Base-by-base conservation (phyloP, 768 basidiomycete genomes). In the Pholiota microspora region DNA sequence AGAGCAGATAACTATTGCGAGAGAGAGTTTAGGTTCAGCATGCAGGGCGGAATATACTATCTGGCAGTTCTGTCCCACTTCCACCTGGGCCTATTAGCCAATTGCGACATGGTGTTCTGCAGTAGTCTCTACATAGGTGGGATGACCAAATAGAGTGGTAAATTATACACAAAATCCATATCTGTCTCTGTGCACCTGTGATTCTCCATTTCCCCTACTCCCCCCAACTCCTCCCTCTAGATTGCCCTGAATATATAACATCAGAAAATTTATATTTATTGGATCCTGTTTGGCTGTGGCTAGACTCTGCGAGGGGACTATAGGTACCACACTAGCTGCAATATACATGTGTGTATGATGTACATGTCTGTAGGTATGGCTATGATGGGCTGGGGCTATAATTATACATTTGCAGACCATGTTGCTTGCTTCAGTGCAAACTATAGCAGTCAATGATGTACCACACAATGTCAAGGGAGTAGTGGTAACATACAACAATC, bases 361-460 rank as follows among this genome's bases (percentile, higher is more conserved):
- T 1, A 21, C 23, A 12, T 42, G 40, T 9, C 38, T 27, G 10
- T 49, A 36, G 6, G 46, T 23, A 35, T 49, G 36, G 21, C 42
- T 23, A 18, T 25, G 21, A 15, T 29, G 21, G 23, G 32, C 23
- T 13, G 55, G 57, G 15, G 53, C 55, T 23, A 42, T 31, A 24
- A 66, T 54, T 13, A 63, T 66, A 48, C 65, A 54, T 48, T 66
- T 63, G 7, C 65, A 56, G 7, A 40, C 49, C 53, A 66, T 61
- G 21, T 42, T 42, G 9, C 59, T 56, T 8, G 54, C 28, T 25
- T 58, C 58, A 12, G 62, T 61, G 8, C 61, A 62, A 10, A 50
- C 32, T 3, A 51, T 49, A 2, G 45, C 25, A 5, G 34, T 25
- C 2, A 28, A 4, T 2, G 23, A n/a, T 0, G 28, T 13, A 54